These are phyloP conservation scores for Tolypocladium inflatum DNA, from an alignment of 2,329 filamentous ascomycete genomes.

Conservation along the genomic window DNA sequence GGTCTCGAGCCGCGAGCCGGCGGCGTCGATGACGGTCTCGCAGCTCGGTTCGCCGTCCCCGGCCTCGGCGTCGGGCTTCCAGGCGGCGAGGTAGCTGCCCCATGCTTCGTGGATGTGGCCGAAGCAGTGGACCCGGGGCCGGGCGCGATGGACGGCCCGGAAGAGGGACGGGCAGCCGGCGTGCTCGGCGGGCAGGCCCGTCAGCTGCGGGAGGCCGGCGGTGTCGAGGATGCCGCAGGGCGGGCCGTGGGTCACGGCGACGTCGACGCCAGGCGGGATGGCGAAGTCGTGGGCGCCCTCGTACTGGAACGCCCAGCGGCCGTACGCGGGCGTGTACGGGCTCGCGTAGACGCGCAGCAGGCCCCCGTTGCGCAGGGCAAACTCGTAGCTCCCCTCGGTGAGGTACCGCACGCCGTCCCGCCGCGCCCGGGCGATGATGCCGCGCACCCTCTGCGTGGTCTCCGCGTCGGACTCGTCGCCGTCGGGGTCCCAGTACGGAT, in stretches of 20 bases:
- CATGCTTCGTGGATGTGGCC: conserved; percentile 52
- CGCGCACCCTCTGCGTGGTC: conserved; percentile 9
- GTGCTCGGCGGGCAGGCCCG: conserved; percentile 7
- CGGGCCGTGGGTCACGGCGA: conserved; percentile 47
- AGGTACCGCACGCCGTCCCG: conserved; percentile 34
- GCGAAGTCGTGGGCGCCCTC: conserved; percentile 26
- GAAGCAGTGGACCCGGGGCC: conserved; percentile 43
- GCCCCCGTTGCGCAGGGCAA: conserved; percentile 40
- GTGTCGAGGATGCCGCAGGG: conserved; percentile 41
- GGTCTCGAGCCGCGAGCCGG: conserved; percentile 24
- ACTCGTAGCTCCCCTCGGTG: conserved; percentile 35
- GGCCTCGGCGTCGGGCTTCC: conserved; percentile 23
- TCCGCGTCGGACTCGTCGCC: conserved; percentile 17
- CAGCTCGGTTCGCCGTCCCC: background rate
- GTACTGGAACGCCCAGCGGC: conserved; percentile 43
- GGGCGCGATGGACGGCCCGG: conserved; percentile 29
- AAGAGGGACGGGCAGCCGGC: conserved; percentile 37
- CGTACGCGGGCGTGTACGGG: conserved; percentile 37
- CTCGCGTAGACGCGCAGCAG: conserved; percentile 40
- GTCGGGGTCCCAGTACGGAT: conserved; percentile 6
- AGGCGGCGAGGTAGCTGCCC: conserved; percentile 44
- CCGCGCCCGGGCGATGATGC: conserved; percentile 27
- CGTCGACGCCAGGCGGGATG: conserved; percentile 27
- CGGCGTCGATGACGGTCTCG: conserved; percentile 30
- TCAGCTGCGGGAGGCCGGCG: conserved; percentile 5